phyloP scores from a whole-genome alignment of 1,139 yeast genomes.

The Yamadazyma songkhlaensis region DNA sequence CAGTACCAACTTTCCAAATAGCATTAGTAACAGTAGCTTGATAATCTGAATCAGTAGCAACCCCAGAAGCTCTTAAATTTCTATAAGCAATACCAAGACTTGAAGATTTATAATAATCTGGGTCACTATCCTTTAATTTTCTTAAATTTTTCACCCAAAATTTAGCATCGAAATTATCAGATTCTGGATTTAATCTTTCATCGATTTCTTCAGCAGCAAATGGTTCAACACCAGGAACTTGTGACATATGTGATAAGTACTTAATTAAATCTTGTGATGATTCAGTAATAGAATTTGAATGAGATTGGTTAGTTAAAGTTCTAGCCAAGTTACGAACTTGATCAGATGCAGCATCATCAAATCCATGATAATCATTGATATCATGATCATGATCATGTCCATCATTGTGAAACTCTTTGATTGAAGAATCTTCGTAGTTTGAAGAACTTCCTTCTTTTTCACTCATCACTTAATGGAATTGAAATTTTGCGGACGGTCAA shows the following conservation, averaged over 20 bases:
- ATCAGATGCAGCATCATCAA: conserved; percentile 24
- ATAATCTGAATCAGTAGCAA: conserved; percentile 74
- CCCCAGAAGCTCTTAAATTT: conserved; percentile 68
- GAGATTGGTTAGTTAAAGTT: conserved; percentile 23
- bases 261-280: conserved; percentile 51
- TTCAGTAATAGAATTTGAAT: conserved; percentile 16
- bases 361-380: conserved; percentile 27
- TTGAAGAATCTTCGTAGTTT: conserved; percentile 11
- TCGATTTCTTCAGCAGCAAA: conserved; percentile 17
- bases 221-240: conserved; percentile 50
- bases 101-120: conserved; percentile 62
- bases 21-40: conserved; percentile 68
- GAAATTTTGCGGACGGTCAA: neutral
- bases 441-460: conserved; percentile 7
- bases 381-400: conserved; percentile 12
- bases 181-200: conserved; percentile 26
- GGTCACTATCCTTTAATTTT: conserved; percentile 48
- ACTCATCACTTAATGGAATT: neutral
- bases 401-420: conserved; percentile 11
- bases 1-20: conserved; percentile 20
- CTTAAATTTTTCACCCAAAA: conserved; percentile 74
- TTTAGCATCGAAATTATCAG: conserved; percentile 55
- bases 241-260: conserved; percentile 48
- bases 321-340: conserved; percentile 32
- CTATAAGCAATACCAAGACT: conserved; percentile 70